Evolutionary conservation across 306 rosid species (phyloP).

Genomic region (Cucurbita ficifolia): DNA sequence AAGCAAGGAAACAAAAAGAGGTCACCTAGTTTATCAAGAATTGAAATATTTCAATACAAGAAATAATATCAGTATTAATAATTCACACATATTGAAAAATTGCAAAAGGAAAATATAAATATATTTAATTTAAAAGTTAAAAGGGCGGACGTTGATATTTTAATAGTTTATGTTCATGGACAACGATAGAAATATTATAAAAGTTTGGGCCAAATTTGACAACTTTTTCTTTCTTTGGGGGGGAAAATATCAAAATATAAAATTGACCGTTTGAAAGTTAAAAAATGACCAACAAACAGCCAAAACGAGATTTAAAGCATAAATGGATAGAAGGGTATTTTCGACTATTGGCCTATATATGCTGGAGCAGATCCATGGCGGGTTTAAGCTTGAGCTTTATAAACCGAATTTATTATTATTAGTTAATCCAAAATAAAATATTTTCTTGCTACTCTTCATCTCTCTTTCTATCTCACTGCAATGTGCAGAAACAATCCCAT

Average conservation of each 20-base stretch:
- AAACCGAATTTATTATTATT: neutral
- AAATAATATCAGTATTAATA: too few species aligned
- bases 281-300: neutral
- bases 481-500: constrained; percentile 26
- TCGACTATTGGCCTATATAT: neutral
- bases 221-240: neutral
- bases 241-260: neutral
- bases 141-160: neutral
- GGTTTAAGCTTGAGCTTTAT: neutral
- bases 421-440: neutral
- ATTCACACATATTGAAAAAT: too few species aligned
- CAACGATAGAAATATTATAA: too few species aligned
- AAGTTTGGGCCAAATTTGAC: neutral
- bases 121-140: neutral
- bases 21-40: too few species aligned
- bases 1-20: too few species aligned
- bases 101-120: too few species aligned
- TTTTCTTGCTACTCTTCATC: neutral
- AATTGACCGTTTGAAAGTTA: neutral
- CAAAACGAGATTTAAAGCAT: neutral
- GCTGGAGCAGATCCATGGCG: neutral
- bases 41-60: too few species aligned
- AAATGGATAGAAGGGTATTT: neutral
- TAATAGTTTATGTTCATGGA: neutral
- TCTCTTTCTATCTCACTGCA: neutral